Base-by-base conservation (phyloP, 306 rosid genomes). In the Boehmeria nivea region DNA sequence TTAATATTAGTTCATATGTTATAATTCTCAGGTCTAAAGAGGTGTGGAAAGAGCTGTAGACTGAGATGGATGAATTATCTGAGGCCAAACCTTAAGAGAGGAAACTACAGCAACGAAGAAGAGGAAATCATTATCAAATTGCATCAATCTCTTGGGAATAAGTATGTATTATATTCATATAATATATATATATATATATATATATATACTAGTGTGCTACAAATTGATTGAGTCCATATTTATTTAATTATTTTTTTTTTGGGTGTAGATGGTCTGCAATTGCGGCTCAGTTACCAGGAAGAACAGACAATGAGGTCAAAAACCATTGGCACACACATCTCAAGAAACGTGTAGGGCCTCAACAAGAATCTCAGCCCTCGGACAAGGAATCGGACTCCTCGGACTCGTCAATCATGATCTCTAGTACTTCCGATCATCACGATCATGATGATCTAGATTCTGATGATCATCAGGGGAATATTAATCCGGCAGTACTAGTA, bases 261-360 rank as follows among this genome's bases (percentile, higher is more conserved):
- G n/a, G n/a, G n/a, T n/a, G n/a, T 69, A 87, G 94, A 61, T 87
- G 96, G 96, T 72, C 87, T 1, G 48, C 62, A 6, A 87, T 87
- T 23, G 83, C 96, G 2, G 72, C 96, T 19, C 27, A 77, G 34
- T 54, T 87, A 33, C 73, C 81, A 0, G 94, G 95, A 38, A 76
- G 95, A 71, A 87, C 85, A 1, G 96, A 87, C 57, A 87, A 87
- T n/a, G 94, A 84, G 38, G 67, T 87, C 6, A 87, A 87, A 38
- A 87, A 87, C 27, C 71, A 76, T 39, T 87, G 96, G 96, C 81
- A 87, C 56, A 68, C 94, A 10, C 49, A 38, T 34, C 78, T 84
- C 14, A 84, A 81, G 68, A 87, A 77, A 37, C 78, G 73, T 1
- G 19, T n/a, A n/a, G n/a, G n/a, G n/a, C n/a, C n/a, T n/a, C n/a